Percentiles rank a stretch among this genome's conserved stretches.
These are phyloP conservation scores for Pezicula carpinea DNA, from an alignment of 2,329 filamentous ascomycete species.

Conservation along the genomic window DNA sequence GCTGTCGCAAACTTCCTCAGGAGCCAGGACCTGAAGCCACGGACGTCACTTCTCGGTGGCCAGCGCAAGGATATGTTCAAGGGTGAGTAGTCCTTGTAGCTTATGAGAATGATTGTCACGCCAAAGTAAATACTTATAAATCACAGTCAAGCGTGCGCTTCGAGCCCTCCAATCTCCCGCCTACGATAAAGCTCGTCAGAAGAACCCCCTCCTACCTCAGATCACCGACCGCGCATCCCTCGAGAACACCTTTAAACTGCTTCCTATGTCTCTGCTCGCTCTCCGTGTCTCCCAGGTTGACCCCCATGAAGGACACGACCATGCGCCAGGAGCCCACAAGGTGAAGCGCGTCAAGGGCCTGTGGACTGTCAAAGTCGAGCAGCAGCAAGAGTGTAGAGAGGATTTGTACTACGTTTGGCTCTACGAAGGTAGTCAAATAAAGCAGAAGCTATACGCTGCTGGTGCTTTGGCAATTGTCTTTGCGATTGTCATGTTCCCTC, in stretches of 20 bases:
- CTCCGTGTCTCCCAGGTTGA: constrained; percentile 83
- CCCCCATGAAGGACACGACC: constrained; percentile 69
- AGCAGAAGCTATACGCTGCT: constrained; percentile 84
- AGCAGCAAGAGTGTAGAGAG: constrained; percentile 83
- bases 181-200: constrained; percentile 83
- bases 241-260: constrained; percentile 90
- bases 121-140: constrained; percentile 11
- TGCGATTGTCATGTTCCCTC: constrained; percentile 85
- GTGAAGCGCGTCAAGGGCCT: constrained; percentile 90
- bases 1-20: constrained; percentile 86
- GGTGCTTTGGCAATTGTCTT: constrained; percentile 82
- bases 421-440: constrained; percentile 90
- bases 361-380: constrained; percentile 94
- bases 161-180: constrained; percentile 83
- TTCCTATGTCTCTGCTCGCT: constrained; percentile 90
- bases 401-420: constrained; percentile 96
- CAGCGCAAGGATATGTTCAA: constrained; percentile 98
- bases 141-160: constrained; percentile 86
- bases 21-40: constrained; percentile 77
- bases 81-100: constrained; percentile 48
- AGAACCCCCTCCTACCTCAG: constrained; percentile 83
- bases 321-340: constrained; percentile 58
- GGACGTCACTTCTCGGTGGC: constrained; percentile 90
- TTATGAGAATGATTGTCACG: background rate
- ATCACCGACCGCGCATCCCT: constrained; percentile 85